Conservation (phyloP, 495 filamentous ascomycete genomes). For the Penicillium malachiteum region DNA sequence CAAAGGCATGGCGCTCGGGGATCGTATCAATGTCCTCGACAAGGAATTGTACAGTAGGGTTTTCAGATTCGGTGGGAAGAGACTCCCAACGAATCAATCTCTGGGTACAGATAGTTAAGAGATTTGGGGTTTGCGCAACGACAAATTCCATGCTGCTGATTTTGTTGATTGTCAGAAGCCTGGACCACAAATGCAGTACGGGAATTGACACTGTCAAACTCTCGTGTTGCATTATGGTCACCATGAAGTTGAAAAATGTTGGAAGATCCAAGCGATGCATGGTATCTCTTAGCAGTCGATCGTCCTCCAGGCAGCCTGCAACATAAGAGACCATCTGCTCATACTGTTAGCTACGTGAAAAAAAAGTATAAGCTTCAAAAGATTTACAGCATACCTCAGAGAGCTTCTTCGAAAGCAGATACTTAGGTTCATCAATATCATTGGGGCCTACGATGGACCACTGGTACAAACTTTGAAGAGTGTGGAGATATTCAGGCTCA, state of each 20-base stretch:
- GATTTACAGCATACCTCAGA: constrained; percentile 63
- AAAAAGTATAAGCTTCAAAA: not conserved
- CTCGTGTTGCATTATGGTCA: constrained; percentile 74
- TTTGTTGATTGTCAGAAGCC: constrained; percentile 65
- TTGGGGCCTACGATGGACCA: constrained; percentile 78
- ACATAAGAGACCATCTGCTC: constrained; percentile 77
- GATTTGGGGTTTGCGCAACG: constrained; percentile 65
- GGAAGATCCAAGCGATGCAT: constrained; percentile 60
- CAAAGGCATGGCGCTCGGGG: constrained; percentile 91
- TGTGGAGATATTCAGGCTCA: constrained; percentile 61
- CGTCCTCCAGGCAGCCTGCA: constrained; percentile 77
- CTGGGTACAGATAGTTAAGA: constrained; percentile 77
- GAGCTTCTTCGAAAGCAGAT: constrained; percentile 87
- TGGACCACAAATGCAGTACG: constrained; percentile 84
- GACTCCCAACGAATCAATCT: constrained; percentile 80
- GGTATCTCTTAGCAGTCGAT: constrained; percentile 57
- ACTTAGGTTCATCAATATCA: constrained; percentile 86
- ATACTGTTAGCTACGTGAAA: not conserved
- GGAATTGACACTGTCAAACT: constrained; percentile 93
- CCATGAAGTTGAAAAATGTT: constrained; percentile 76
- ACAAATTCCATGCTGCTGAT: constrained; percentile 65
- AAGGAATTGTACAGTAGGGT: constrained; percentile 77
- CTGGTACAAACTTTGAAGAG: constrained; percentile 75
- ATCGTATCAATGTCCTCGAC: constrained; percentile 92
- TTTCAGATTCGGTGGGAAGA: constrained; percentile 74